These are phyloP conservation scores for Canavalia ensiformis DNA, from an alignment of 306 rosid genomes.

Conservation along the genomic window DNA sequence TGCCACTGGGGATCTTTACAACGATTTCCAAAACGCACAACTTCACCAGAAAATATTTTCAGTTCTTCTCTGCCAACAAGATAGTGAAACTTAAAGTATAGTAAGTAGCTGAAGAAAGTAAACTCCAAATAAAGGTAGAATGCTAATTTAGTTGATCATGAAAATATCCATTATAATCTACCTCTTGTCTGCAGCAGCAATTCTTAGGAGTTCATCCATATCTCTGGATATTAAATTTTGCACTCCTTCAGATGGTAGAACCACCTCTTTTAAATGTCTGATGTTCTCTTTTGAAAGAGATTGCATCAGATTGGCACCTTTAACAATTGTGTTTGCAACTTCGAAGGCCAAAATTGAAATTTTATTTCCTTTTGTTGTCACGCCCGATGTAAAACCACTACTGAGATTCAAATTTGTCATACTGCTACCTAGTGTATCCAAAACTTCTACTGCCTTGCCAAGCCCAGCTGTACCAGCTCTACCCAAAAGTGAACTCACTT, in stretches of 20 bases:
- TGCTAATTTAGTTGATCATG: slow-evolving; percentile 2
- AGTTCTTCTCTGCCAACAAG: slow-evolving; percentile 90
- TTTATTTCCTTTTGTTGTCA: slow-evolving; percentile 87
- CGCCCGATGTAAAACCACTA: slow-evolving; percentile 88
- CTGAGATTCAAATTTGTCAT: slow-evolving; percentile 86
- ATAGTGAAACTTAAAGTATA: slow-evolving; percentile 43
- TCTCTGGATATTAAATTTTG: slow-evolving; percentile 84
- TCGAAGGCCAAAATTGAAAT: slow-evolving; percentile 96
- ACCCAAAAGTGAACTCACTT: slow-evolving; percentile 92
- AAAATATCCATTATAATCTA: slow-evolving; percentile 50
- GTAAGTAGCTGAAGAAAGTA: slow-evolving; percentile 39
- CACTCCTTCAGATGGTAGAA: slow-evolving; percentile 93
- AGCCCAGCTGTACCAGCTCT: slow-evolving; percentile 98
- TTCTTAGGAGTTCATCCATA: slow-evolving; percentile 87
- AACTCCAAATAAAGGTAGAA: slow-evolving; percentile 39
- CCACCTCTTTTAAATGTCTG: slow-evolving; percentile 86
- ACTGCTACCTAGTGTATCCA: slow-evolving; percentile 98
- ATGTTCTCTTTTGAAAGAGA: slow-evolving; percentile 96
- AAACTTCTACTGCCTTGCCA: slow-evolving; percentile 98
- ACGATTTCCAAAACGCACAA: slow-evolving; percentile 98
- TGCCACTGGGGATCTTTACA: slow-evolving; percentile 99
- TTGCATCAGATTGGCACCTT: slow-evolving; percentile 95
- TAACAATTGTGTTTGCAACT: slow-evolving; percentile 97
- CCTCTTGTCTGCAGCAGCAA: slow-evolving; percentile 98
- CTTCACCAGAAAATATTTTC: slow-evolving; percentile 90